Conservation (phyloP, 805 yeast genomes). For the Ogataea pignaliae region DNA sequence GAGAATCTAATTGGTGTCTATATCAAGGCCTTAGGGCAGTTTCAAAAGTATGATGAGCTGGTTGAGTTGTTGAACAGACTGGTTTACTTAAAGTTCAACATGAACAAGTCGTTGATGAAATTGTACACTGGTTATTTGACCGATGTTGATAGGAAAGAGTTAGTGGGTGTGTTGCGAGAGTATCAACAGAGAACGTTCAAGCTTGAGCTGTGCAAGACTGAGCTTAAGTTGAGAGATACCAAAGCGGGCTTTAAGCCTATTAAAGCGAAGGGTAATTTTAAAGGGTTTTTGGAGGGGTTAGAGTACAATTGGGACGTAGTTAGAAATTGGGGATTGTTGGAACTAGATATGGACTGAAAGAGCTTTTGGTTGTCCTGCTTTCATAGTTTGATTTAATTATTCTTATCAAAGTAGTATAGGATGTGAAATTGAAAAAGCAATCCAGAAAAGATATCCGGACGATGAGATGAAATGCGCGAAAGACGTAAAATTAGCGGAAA, state of each 20-base stretch:
- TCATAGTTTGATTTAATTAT: no score
- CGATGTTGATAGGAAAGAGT: conserved; percentile 16
- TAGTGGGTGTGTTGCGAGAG: conserved; percentile 17
- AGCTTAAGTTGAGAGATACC: conserved; percentile 17
- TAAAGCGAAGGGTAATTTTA: conserved; percentile 17
- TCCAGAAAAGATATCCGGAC: no score
- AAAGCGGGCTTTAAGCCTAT: conserved; percentile 9
- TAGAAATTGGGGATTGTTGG: conserved; percentile 30
- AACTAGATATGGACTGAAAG: not conserved
- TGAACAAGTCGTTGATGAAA: conserved; percentile 17
- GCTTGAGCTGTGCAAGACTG: conserved; percentile 18
- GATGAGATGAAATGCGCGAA: no score
- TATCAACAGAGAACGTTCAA: conserved; percentile 14
- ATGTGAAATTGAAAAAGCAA: no score
- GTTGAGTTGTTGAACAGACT: conserved; percentile 47
- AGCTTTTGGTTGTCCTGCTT: not conserved
- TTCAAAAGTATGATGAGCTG: conserved; percentile 51
- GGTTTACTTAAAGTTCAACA: conserved; percentile 37
- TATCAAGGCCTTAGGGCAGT: conserved; percentile 44
- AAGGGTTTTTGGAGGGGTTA: conserved; percentile 17
- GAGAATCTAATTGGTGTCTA: conserved; percentile 49
- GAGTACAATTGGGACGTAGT: conserved; percentile 29
- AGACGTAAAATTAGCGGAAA: no score
- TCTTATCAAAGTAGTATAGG: no score
- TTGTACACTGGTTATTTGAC: conserved; percentile 16